These are phyloP conservation scores for Trypanosoma lewisi DNA, from an alignment of 208 protist genomes.

Conservation along the genomic window DNA sequence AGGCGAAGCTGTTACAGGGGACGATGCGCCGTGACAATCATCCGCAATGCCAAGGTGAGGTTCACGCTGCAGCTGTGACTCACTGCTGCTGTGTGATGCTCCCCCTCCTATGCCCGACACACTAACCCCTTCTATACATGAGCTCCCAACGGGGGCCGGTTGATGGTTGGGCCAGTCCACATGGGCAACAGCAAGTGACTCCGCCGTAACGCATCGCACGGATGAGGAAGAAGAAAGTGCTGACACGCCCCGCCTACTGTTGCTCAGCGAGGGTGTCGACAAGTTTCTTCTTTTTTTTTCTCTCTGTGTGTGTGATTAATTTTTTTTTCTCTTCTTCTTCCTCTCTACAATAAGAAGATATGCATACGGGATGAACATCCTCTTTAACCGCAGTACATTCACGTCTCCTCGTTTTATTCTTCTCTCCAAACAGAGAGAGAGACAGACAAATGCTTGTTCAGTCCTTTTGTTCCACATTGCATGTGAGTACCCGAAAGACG, in stretches of 20 bases:
- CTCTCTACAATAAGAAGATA: too few relatives aligned
- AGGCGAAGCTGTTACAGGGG: not conserved
- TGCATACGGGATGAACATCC: too few relatives aligned
- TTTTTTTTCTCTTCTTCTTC: too few relatives aligned
- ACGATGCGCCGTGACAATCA: not conserved
- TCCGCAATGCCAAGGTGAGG: not conserved
- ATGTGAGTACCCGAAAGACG: too few relatives aligned
- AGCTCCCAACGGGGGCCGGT: not conserved
- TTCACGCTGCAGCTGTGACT: not conserved
- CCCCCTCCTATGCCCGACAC: not conserved
- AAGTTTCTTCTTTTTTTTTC: too few relatives aligned
- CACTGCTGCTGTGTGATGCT: not conserved
- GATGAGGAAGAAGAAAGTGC: not conserved
- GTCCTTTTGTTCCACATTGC: too few relatives aligned
- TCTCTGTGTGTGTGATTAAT: too few relatives aligned
- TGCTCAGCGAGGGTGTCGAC: not conserved
- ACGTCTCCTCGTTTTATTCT: too few relatives aligned
- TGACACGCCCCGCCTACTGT: not conserved
- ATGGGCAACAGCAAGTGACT: not conserved
- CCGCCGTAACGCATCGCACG: not conserved
- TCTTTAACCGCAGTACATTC: too few relatives aligned
- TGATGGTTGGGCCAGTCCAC: not conserved
- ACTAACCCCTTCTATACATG: not conserved
- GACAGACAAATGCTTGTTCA: too few relatives aligned
- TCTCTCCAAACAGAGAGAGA: too few relatives aligned